Evolutionary conservation across 2,329 filamentous ascomycete genomes (phyloP).

Genomic region (Cladophialophora psammophila): DNA sequence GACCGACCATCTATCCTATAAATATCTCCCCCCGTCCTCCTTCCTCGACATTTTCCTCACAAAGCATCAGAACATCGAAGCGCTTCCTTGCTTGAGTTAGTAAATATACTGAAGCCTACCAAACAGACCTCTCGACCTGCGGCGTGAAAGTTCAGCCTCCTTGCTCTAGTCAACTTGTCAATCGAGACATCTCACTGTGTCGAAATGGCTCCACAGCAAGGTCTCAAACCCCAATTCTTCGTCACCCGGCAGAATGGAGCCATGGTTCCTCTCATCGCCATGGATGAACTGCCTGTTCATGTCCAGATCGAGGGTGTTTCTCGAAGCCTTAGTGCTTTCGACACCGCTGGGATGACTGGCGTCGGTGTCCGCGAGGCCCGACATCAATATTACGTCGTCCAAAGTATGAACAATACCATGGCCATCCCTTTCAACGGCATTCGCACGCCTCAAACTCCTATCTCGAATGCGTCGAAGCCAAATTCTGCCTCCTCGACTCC

Average conservation of each 20-base stretch:
- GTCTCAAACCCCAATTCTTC: constrained; percentile 51
- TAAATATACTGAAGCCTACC: constrained; percentile 9
- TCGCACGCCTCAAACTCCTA: not conserved
- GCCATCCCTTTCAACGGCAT: constrained; percentile 31
- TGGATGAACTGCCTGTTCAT: constrained; percentile 54
- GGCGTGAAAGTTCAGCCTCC: not conserved
- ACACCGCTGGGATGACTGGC: constrained; percentile 54
- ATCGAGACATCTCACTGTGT: constrained; percentile 5
- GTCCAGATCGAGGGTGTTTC: constrained; percentile 50
- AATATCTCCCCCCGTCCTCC: constrained; percentile 5
- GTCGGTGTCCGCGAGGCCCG: constrained; percentile 48
- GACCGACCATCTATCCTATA: constrained; percentile 2
- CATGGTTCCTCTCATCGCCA: constrained; percentile 52
- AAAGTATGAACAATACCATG: constrained; percentile 46
- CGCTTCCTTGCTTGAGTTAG: not conserved
- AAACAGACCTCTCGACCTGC: not conserved
- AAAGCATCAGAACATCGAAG: not conserved
- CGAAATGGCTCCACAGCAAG: constrained; percentile 22
- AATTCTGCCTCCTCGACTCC: not conserved
- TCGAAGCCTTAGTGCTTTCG: constrained; percentile 46
- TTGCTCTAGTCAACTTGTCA: not conserved
- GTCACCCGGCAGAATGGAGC: constrained; percentile 51
- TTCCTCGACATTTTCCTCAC: not conserved
- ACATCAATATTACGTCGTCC: constrained; percentile 47
- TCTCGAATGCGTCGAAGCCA: not conserved